Evolutionary conservation across 345 rosid species (phyloP).

Genomic region (Passiflora organensis): DNA sequence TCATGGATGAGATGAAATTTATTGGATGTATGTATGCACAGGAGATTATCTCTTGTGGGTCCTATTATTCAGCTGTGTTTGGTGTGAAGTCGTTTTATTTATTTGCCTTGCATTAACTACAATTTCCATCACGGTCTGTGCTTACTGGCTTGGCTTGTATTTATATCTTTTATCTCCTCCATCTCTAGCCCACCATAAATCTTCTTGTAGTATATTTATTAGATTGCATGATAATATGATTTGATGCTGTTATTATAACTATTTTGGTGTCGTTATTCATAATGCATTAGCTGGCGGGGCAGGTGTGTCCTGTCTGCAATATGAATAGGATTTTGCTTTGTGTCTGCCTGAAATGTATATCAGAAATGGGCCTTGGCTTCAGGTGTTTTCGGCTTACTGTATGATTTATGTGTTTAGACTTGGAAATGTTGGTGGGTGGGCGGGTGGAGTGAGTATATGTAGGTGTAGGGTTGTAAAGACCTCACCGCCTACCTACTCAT

Average conservation of each 20-base stretch:
- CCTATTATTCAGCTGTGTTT: slow-evolving; percentile 19
- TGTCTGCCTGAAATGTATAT: no score
- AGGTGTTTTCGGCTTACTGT: no score
- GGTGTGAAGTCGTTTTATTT: slow-evolving; percentile 25
- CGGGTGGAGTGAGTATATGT: no score
- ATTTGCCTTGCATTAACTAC: not conserved
- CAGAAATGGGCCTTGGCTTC: no score
- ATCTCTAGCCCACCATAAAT: slow-evolving; percentile 29
- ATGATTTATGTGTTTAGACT: no score
- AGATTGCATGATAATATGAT: not conserved
- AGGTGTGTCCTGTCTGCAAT: slow-evolving; percentile 19
- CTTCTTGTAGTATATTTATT: not conserved
- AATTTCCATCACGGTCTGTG: slow-evolving; percentile 23
- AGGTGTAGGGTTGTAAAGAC: no score
- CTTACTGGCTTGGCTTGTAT: not conserved
- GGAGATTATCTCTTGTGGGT: slow-evolving; percentile 9
- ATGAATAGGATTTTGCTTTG: no score
- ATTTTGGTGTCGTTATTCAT: slow-evolving; percentile 18
- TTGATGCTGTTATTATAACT: not conserved
- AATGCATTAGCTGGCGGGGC: slow-evolving; percentile 38
- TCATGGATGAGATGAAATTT: not conserved
- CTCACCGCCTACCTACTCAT: no score
- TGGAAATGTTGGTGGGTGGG: no score
- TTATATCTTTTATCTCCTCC: not conserved
- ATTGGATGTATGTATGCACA: not conserved